These are phyloP conservation scores for Entomortierella parvispora DNA, from an alignment of 192 early-diverging fungal species.

Conservation along the genomic window DNA sequence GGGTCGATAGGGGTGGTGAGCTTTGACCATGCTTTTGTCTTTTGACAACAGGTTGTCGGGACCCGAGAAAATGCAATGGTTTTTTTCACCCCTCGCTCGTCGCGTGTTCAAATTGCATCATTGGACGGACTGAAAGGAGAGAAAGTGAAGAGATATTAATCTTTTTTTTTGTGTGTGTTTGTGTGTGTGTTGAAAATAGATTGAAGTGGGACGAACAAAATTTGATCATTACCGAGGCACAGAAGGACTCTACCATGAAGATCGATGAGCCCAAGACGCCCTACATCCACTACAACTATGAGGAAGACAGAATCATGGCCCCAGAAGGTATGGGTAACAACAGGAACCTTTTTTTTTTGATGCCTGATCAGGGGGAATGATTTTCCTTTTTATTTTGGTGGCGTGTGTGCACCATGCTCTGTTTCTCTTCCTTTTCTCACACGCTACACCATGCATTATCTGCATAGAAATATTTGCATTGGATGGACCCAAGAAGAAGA, in stretches of 20 bases:
- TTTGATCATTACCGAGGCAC: slow-evolving; percentile 85
- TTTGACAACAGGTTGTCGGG: no score
- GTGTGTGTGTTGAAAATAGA: no score
- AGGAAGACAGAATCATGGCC: slow-evolving; percentile 77
- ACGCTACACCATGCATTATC: neutral
- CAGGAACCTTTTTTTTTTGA: neutral
- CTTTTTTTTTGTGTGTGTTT: no score
- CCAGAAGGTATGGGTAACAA: slow-evolving; percentile 52
- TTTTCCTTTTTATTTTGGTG: slow-evolving; percentile 2
- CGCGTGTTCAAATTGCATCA: no score
- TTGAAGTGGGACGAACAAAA: slow-evolving; percentile 97
- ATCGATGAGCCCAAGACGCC: slow-evolving; percentile 97
- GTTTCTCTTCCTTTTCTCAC: neutral
- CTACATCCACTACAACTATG: slow-evolving; percentile 88
- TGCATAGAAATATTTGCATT: slow-evolving; percentile 33
- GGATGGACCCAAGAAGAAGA: slow-evolving; percentile 42
- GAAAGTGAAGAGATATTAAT: no score
- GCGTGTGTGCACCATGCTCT: neutral
- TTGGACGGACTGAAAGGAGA: no score
- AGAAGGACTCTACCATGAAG: slow-evolving; percentile 95
- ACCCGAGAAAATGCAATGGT: no score
- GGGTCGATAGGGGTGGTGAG: no score
- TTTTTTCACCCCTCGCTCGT: no score
- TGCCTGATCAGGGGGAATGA: neutral
- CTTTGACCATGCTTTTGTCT: no score